These are phyloP conservation scores for Elymus sibiricus DNA, from an alignment of 176 grass and related monocot genomes.

Conservation along the genomic window DNA sequence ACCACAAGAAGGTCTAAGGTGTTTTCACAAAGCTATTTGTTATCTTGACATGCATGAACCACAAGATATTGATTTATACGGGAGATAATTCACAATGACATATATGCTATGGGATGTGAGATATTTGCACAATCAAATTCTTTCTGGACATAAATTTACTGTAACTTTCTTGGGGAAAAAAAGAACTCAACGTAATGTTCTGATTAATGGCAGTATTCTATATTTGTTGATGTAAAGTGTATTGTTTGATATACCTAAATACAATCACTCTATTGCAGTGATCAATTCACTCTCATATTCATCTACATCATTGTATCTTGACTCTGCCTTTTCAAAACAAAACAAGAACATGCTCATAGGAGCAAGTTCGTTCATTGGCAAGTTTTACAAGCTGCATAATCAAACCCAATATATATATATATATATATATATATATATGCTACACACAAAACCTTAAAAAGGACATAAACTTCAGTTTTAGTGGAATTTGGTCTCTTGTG, in stretches of 20 bases:
- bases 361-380: conserved; percentile 6
- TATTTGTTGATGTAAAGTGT: neutral
- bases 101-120: neutral
- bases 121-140: neutral
- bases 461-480: neutral
- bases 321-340: neutral
- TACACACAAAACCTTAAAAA: neutral
- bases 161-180: neutral
- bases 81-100: no score
- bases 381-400: neutral
- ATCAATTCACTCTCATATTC: neutral
- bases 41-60: neutral
- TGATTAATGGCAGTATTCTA: neutral
- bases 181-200: neutral
- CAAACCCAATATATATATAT: no score
- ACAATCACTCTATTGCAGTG: neutral
- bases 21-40: neutral
- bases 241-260: conserved; percentile 6
- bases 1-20: neutral
- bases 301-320: neutral
- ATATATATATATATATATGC: neutral
- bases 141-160: neutral
- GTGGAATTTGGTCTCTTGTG: neutral
- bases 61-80: neutral
- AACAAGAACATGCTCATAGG: neutral